phyloP scores from a whole-genome alignment of 495 filamentous ascomycete species.

The Talaromyces wortmannii region DNA sequence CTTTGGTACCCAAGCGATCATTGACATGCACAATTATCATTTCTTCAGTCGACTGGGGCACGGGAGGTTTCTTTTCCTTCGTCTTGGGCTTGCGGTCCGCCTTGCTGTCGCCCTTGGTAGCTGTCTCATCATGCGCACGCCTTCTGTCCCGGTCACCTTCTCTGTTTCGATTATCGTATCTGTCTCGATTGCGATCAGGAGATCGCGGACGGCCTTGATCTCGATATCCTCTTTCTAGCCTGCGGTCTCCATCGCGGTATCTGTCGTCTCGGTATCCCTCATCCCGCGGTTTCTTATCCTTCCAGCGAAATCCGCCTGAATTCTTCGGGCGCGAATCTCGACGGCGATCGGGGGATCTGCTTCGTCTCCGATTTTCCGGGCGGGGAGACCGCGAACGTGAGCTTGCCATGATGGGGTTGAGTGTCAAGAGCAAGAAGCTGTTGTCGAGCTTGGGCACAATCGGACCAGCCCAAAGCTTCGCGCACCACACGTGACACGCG shows the following conservation, averaged over 20 bases:
- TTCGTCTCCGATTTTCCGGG: constrained; percentile 22
- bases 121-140: constrained; percentile 8
- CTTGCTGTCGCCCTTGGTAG: constrained; percentile 14
- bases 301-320: constrained; percentile 59
- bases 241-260: constrained; percentile 28
- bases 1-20: constrained; percentile 85
- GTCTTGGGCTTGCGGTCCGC: constrained; percentile 23
- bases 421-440: background rate
- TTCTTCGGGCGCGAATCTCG: constrained; percentile 22
- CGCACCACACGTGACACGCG: no score
- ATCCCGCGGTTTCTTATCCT: constrained; percentile 51
- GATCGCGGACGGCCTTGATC: constrained; percentile 29
- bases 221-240: constrained; percentile 51
- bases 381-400: constrained; percentile 8
- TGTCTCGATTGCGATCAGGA: constrained; percentile 23
- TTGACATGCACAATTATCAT: constrained; percentile 94
- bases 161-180: constrained; percentile 14
- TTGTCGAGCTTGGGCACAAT: no score
- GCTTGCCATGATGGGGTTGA: background rate
- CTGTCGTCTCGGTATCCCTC: constrained; percentile 25
- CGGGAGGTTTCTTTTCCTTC: constrained; percentile 32
- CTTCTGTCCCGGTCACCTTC: constrained; percentile 15
- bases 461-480: no score
- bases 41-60: constrained; percentile 45
- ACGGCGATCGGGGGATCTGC: constrained; percentile 25